These are phyloP conservation scores for Auriscalpium vulgare DNA, from an alignment of 768 basidiomycete species.

Conservation along the genomic window DNA sequence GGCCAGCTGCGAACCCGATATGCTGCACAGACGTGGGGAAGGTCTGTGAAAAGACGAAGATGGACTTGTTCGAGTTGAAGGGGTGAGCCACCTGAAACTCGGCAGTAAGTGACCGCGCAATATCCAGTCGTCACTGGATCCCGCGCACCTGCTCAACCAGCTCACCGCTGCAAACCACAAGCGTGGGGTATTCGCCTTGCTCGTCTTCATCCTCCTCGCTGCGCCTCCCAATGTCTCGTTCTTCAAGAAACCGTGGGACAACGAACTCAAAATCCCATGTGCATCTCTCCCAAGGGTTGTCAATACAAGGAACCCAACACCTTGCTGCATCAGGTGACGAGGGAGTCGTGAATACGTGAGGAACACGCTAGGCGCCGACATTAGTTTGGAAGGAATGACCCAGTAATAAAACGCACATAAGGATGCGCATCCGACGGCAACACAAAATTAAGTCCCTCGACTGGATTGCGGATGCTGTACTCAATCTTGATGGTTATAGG, in stretches of 20 bases:
- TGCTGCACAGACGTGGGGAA: slow-evolving; percentile 92
- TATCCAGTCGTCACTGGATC: neutral
- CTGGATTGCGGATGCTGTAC: slow-evolving; percentile 77
- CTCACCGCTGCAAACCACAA: slow-evolving; percentile 92
- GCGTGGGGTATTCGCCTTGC: slow-evolving; percentile 60
- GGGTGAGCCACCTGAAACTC: slow-evolving; percentile 77
- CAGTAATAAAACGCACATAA: slow-evolving; percentile 47
- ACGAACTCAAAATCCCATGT: slow-evolving; percentile 99
- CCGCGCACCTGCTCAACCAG: slow-evolving; percentile 76
- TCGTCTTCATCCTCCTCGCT: slow-evolving; percentile 39
- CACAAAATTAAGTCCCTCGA: slow-evolving; percentile 81
- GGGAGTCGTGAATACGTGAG: slow-evolving; percentile 87
- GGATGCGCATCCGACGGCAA: slow-evolving; percentile 76
- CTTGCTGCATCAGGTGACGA: slow-evolving; percentile 87
- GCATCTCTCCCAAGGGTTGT: slow-evolving; percentile 91
- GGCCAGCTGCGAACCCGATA: slow-evolving; percentile 91
- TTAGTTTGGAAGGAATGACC: neutral
- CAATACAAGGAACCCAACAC: slow-evolving; percentile 98
- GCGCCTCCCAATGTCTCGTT: slow-evolving; percentile 39
- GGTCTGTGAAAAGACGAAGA: slow-evolving; percentile 86
- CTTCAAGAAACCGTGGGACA: slow-evolving; percentile 78
- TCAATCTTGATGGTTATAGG: slow-evolving; percentile 70
- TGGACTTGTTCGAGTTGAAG: slow-evolving; percentile 86
- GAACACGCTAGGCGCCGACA: slow-evolving; percentile 55
- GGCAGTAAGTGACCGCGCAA: slow-evolving; percentile 7